Evolutionary conservation across 1,284 basidiomycete genomes (phyloP).

Genomic region (Puccinia brachypodii): DNA sequence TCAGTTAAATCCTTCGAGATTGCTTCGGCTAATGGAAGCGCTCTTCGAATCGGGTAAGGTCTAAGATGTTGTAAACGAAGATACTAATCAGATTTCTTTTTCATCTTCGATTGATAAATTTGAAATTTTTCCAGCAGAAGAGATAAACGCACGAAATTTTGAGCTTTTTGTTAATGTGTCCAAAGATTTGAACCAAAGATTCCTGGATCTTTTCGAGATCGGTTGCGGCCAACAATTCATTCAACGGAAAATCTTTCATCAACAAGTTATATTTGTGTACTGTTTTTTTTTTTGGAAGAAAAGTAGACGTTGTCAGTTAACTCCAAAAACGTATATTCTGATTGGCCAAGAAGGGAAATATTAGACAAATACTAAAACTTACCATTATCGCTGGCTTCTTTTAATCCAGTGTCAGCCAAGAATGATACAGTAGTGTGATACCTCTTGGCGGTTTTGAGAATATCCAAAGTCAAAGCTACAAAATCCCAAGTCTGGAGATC

Average conservation of each 20-base stretch:
- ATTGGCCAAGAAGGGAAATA: not conserved
- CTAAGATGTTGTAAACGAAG: conserved; percentile 49
- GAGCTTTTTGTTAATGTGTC: conserved; percentile 92
- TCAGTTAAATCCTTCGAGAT: conserved; percentile 97
- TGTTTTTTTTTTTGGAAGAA: conserved; percentile 56
- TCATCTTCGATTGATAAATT: not conserved
- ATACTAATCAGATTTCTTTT: not conserved
- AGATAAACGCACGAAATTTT: conserved; percentile 66
- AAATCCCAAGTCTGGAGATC: not conserved
- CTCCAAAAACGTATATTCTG: not conserved
- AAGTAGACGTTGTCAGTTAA: not conserved
- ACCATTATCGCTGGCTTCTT: conserved; percentile 85
- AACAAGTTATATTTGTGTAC: conserved; percentile 96
- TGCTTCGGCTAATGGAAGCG: conserved; percentile 92
- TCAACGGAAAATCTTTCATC: conserved; percentile 98
- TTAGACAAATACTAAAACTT: conserved; percentile 54
- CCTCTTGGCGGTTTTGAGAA: conserved; percentile 89
- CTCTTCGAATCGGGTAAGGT: conserved; percentile 92
- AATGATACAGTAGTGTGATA: conserved; percentile 98
- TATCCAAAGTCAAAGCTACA: conserved; percentile 80
- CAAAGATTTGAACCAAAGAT: conserved; percentile 80
- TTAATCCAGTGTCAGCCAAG: conserved; percentile 93
- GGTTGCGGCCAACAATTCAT: conserved; percentile 91
- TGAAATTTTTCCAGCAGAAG: not conserved
- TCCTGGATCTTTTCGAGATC: conserved; percentile 93